Base-by-base conservation (phyloP, 768 basidiomycete genomes). In the Mycena venus region DNA sequence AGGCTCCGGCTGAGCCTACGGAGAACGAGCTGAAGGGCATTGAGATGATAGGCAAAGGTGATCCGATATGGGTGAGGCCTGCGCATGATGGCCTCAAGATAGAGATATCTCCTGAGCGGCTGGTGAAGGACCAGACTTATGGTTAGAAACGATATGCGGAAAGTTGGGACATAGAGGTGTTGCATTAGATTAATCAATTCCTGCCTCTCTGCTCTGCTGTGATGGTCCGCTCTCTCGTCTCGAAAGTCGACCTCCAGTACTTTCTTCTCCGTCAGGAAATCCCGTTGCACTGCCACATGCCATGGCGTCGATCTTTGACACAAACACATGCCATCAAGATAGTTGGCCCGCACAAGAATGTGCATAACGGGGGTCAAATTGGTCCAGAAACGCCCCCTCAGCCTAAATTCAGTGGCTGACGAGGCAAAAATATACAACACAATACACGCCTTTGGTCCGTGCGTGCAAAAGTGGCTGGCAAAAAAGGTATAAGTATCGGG, bases 81-180 rank as follows among this genome's bases (percentile, higher is more conserved):
- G 91, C 92, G 27, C 91, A 91, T 80, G 95, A 96, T 77, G 95
- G 95, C 0, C 82, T 96, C 75, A 85, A 90, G 29, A 85, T 95
- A 10, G 81, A 86, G 53, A 80, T 94, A 71, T 79, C 82, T 62
- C 73, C 75, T 21, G 82, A 85, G 36, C 87, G 86, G 36, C 72
- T 70, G 29, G 87, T 90, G n/a, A 72, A 78, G 55, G 93, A 94
- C 70, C 88, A 89, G 61, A 91, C 82, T 15, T 93, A 92, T 79
- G 80, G 81, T 63, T 80, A 77, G 62, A 75, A 10, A 2, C 15
- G 29, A 15, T n/a, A 21, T 10, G 21, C 11, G 10, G 21, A 34
- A n/a, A n/a, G n/a, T n/a, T n/a, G n/a, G n/a, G n/a, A n/a, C n/a
- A n/a, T n/a, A n/a, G n/a, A n/a, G n/a, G n/a, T n/a, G n/a, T n/a